Base-by-base conservation (phyloP, 2,329 filamentous ascomycete species). In the Penicillium sp. region DNA sequence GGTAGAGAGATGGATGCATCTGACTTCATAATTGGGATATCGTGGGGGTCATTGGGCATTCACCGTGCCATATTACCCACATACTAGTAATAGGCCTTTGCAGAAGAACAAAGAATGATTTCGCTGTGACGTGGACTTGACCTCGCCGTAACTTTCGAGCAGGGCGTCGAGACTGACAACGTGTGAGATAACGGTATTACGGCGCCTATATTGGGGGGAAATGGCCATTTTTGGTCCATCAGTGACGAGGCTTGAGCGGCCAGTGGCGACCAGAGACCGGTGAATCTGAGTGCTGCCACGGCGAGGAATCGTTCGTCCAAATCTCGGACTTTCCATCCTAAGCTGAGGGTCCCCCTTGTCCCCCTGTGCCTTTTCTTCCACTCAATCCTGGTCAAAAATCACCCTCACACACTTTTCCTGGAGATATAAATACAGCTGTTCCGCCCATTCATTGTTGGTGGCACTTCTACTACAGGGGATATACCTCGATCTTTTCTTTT, bases 71-170 rank as follows among this genome's bases (percentile, higher is more conserved):
- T 10, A 10, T 2, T 6, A 5, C n/a, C 9, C 15, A 3, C 29
- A 29, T 20, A 30, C 4, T 12, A n/a, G 3, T 10, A 29, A 18
- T 4, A 15, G 24, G 5, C 17, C 8, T 9, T 42, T 29, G 6
- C 24, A 18, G 4, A 20, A 7, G 17, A 10, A 29, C 24, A 42
- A 42, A 29, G 21, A 27, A 27, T 41, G 39, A 42, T 18, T 42
- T 42, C 39, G 39, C 23, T 18, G 15, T 42, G 39, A 42, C 39
- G 39, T 42, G 39, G 39, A 13, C 39, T 42, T 20, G 18, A 42
- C 39, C 39, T 42, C 39, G 29, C 39, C 5, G 12, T 20, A 13
- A 29, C 13, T 9, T 21, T 15, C 24, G 26, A 7, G 12, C 13
- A n/a, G 8, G 39, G 7, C 12, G 39, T 40, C 17, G 10, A 37